phyloP scores from a whole-genome alignment of 2,329 filamentous ascomycete genomes.

The Penicillium hordei region DNA sequence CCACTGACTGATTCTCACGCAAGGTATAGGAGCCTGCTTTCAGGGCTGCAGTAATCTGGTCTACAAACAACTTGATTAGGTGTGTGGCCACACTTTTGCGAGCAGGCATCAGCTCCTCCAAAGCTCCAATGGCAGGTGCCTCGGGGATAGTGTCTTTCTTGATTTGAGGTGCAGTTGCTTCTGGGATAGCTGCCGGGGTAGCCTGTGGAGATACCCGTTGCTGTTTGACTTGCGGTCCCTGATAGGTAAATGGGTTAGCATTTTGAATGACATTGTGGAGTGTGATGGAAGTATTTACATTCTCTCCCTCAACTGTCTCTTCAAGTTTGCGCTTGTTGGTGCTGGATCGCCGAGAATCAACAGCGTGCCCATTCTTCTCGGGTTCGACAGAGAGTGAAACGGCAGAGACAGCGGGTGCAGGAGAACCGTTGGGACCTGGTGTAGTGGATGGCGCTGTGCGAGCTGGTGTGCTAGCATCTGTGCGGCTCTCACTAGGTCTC shows the following conservation, averaged over 20 bases:
- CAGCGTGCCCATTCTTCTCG: conserved; percentile 30
- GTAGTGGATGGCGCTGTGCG: conserved; percentile 31
- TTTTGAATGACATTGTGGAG: neutral
- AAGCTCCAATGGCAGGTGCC: conserved; percentile 33
- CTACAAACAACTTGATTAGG: conserved; percentile 67
- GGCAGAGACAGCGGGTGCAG: conserved; percentile 25
- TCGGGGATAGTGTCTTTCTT: conserved; percentile 39
- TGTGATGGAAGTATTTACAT: conserved; percentile 27
- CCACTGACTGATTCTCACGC: conserved; percentile 62
- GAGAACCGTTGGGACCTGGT: conserved; percentile 26
- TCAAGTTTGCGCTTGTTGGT: conserved; percentile 49
- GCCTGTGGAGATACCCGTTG: conserved; percentile 38
- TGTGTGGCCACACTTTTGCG: conserved; percentile 70
- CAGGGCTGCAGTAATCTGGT: conserved; percentile 65
- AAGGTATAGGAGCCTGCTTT: conserved; percentile 65
- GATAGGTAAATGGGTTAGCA: conserved; percentile 26
- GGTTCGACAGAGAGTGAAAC: conserved; percentile 26
- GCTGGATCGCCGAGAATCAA: conserved; percentile 27
- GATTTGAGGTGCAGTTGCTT: conserved; percentile 28
- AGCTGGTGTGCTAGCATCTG: conserved; percentile 46
- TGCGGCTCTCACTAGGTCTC: conserved; percentile 62
- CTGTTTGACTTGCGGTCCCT: conserved; percentile 46
- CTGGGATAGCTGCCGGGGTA: conserved; percentile 21
- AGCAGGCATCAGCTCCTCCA: conserved; percentile 56
- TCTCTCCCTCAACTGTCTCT: conserved; percentile 37